phyloP scores from a whole-genome alignment of 2,329 filamentous ascomycete genomes.

The Tolypocladium guangdongense region DNA sequence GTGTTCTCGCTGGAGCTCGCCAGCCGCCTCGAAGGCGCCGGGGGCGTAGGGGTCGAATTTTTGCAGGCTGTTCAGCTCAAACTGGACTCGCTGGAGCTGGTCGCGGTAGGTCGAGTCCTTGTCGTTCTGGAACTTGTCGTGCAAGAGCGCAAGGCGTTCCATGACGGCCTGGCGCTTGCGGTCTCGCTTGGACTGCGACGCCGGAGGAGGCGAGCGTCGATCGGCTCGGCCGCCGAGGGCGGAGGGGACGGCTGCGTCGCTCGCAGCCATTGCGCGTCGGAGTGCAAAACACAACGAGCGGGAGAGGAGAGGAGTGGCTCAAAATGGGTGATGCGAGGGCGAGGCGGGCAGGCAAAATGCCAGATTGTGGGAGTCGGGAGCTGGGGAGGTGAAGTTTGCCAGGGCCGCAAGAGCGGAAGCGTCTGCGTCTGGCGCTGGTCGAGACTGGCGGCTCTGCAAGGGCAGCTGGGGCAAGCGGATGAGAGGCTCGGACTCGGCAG shows the following conservation, averaged over 20 bases:
- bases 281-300: neutral
- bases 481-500: neutral
- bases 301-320: neutral
- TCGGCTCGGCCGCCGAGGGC: constrained; percentile 22
- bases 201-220: constrained; percentile 23
- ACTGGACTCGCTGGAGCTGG: constrained; percentile 83
- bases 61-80: constrained; percentile 77
- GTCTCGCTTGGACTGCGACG: constrained; percentile 70
- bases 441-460: neutral
- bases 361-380: neutral
- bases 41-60: constrained; percentile 72
- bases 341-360: neutral
- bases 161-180: constrained; percentile 75
- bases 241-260: constrained; percentile 22
- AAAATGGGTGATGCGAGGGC: neutral
- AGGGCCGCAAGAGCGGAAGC: neutral
- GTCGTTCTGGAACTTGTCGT: constrained; percentile 68
- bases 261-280: constrained; percentile 25
- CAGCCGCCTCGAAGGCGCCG: constrained; percentile 61
- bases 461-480: neutral
- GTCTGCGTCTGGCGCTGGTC: neutral
- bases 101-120: constrained; percentile 78
- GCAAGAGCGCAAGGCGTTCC: constrained; percentile 67
- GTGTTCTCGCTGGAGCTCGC: constrained; percentile 47
- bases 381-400: neutral